Evolutionary conservation across 2,329 filamentous ascomycete species (phyloP), one percentile per base, ranked within the genome.

Genomic region (Fusarium subtropicale): DNA sequence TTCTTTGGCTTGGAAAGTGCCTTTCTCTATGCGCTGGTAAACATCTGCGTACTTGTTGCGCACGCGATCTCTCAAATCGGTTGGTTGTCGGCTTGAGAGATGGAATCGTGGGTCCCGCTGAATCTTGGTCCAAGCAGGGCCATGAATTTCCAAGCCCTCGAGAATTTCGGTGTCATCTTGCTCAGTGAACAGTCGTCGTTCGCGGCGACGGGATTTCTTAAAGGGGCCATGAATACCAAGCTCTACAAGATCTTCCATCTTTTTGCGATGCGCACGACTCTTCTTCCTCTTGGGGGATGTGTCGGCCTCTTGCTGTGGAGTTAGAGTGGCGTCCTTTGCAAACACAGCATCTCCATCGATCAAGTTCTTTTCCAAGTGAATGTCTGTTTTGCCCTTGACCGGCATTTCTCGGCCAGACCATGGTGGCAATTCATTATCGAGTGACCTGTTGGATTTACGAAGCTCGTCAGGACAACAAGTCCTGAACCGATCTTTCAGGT

Each of bases 391-490:
- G 31, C 69, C 76, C 66, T 80, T 84, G 16, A 76, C 75, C 48
- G 75, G 79, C 24, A 76, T 61, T 48, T 78, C 76, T 41, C 64
- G 71, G n/a, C 65, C 47, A 36, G 69, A 44, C 22, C 57, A 46
- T 16, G 73, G 39, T 24, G 73, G 70, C 20, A 67, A 71, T 64
- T 75, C 62, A 70, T 72, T 39, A 61, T 75, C 53, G 34, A 62
- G 50, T 33, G 72, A 54, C 53, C 77, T 78, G 64, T 77, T 81
- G 13, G 80, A 81, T 26, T 79, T 79, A 48, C 86, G 84, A 38
- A 90, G 81, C 75, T 90, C 88, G 34, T 84, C 83, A 0, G 88
- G 88, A 65, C 88, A 90, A 74, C 88, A 90, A 5, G 88, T 91
- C 51, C 88, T 83, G 73, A 90, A 91, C 15, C 89, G 83, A 75